phyloP scores from a whole-genome alignment of 441 rosid species.

The Kokia cookei region DNA sequence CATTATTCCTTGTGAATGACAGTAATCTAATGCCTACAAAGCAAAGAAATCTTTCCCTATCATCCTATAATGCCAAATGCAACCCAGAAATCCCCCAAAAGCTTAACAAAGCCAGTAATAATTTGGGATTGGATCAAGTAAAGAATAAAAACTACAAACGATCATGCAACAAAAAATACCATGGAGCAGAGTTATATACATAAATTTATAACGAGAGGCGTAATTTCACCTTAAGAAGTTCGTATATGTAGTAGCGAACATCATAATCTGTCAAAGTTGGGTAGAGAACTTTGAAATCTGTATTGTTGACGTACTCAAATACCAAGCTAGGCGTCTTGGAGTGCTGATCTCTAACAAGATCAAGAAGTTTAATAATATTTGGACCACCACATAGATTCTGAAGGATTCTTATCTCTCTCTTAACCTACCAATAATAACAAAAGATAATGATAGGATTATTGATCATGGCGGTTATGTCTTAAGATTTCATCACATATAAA shows the following conservation, averaged over 20 bases:
- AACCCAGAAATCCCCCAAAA: neutral
- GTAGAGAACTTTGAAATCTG: constrained; percentile 86
- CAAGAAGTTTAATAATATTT: constrained; percentile 77
- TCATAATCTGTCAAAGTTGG: constrained; percentile 97
- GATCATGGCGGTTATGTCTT: neutral
- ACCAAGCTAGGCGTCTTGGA: constrained; percentile 95
- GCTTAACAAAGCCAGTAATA: neutral
- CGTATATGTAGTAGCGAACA: constrained; percentile 90
- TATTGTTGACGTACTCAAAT: constrained; percentile 89
- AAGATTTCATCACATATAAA: neutral
- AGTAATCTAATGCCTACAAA: constrained; percentile 85
- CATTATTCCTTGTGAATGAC: constrained; percentile 98
- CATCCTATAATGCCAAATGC: neutral
- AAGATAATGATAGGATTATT: neutral
- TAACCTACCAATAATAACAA: constrained; percentile 47
- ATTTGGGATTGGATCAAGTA: neutral
- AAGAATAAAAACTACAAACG: neutral
- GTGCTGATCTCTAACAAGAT: constrained; percentile 90
- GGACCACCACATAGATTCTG: constrained; percentile 93
- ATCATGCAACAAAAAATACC: neutral
- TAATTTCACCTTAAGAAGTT: constrained; percentile 78
- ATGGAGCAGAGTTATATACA: neutral
- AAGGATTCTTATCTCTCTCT: constrained; percentile 93
- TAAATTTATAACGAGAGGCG: neutral
- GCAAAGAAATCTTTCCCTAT: constrained; percentile 1